These are phyloP conservation scores for Sindora glabra DNA, from an alignment of 306 rosid genomes.

Conservation along the genomic window DNA sequence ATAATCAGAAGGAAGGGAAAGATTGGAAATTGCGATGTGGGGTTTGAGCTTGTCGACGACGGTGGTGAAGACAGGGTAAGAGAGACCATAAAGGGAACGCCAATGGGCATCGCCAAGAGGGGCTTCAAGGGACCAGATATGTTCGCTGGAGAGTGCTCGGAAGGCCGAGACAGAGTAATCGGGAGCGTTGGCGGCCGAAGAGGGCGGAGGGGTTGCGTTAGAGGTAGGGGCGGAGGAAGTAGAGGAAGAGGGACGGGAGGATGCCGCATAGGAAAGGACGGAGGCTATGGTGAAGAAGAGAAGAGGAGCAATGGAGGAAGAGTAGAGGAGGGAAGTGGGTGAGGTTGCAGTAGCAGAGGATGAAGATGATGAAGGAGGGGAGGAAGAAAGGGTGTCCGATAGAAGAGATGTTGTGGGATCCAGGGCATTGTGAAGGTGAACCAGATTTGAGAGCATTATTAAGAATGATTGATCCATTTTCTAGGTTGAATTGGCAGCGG, in stretches of 20 bases:
- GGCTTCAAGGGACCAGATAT: slow-evolving; percentile 93
- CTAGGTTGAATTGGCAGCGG: too few relatives aligned
- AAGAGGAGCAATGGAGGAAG: slow-evolving; percentile 87
- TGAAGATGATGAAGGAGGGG: slow-evolving; percentile 25
- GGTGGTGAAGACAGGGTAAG: slow-evolving; percentile 81
- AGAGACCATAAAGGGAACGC: slow-evolving; percentile 87
- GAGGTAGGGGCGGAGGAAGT: too few relatives aligned
- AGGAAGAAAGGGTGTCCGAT: slow-evolving; percentile 50
- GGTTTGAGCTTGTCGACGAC: slow-evolving; percentile 87
- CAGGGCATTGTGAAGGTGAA: slow-evolving; percentile 80
- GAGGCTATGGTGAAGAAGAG: slow-evolving; percentile 94
- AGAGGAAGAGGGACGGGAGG: slow-evolving; percentile 56
- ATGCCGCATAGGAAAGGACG: slow-evolving; percentile 81
- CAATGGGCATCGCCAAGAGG: slow-evolving; percentile 89
- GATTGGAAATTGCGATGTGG: slow-evolving; percentile 74
- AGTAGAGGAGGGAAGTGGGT: slow-evolving; percentile 58
- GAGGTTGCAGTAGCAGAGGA: slow-evolving; percentile 26
- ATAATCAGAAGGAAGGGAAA: slow-evolving; percentile 82
- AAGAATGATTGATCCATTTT: slow-evolving; percentile 70
- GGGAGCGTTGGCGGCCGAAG: slow-evolving; percentile 19
- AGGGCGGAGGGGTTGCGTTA: neutral
- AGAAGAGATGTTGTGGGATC: slow-evolving; percentile 73
- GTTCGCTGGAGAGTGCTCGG: slow-evolving; percentile 84
- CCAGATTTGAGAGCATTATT: slow-evolving; percentile 77
- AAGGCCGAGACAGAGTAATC: slow-evolving; percentile 81